These are phyloP conservation scores for Jamesozyma jinghongensis DNA, from an alignment of 805 yeast genomes.

Conservation along the genomic window DNA sequence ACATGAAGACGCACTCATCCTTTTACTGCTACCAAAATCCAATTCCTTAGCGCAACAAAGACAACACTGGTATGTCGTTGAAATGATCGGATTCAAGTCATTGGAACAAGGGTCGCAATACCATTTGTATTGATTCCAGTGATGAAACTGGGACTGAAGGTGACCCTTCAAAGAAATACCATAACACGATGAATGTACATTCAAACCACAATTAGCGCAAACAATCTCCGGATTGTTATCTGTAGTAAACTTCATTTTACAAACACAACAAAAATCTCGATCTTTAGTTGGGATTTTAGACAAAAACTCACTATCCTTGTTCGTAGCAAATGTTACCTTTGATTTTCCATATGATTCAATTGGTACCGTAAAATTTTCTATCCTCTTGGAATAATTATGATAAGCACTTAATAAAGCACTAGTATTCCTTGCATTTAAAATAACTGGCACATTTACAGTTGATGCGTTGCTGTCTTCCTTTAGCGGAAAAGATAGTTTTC, in stretches of 20 bases:
- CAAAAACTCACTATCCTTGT: background rate
- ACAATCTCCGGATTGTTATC: constrained; percentile 26
- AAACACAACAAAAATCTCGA: constrained; percentile 46
- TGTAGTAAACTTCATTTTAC: constrained; percentile 31
- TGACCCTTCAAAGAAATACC: constrained; percentile 34
- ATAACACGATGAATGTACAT: constrained; percentile 63
- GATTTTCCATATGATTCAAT: background rate
- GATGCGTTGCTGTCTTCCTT: background rate
- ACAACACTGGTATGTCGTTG: constrained; percentile 52
- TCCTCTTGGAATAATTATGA: background rate
- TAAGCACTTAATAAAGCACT: background rate
- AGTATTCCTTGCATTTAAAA: background rate
- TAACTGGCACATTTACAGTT: background rate
- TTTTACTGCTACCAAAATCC: constrained; percentile 38
- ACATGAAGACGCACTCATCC: constrained; percentile 33
- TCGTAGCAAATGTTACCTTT: background rate
- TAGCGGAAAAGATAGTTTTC: background rate
- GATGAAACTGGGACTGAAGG: background rate
- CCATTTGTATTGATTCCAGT: constrained; percentile 45
- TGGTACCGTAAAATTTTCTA: background rate
- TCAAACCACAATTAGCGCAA: constrained; percentile 60
- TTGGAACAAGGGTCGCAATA: constrained; percentile 73
- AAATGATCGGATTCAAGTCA: constrained; percentile 49
- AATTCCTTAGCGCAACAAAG: constrained; percentile 53
- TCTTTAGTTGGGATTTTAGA: background rate